Conservation (phyloP, 2,329 filamentous ascomycete genomes). For the Stemphylium vesicarium region DNA sequence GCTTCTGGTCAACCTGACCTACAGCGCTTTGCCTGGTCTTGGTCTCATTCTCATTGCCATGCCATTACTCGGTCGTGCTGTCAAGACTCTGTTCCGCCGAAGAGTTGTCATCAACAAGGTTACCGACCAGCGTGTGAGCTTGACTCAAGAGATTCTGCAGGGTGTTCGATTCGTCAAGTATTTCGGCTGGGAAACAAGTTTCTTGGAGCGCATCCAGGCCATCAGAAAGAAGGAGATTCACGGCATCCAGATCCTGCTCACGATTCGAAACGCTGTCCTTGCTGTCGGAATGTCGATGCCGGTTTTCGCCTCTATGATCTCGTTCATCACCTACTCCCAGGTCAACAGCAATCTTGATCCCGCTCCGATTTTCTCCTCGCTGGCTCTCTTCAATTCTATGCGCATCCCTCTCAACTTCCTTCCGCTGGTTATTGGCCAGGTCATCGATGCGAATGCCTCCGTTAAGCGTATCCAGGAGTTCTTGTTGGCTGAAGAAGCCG, state of each 20-base stretch:
- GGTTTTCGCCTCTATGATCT: constrained; percentile 92
- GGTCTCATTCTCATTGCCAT: constrained; percentile 79
- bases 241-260: constrained; percentile 82
- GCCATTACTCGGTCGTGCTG: constrained; percentile 77
- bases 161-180: constrained; percentile 95
- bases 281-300: constrained; percentile 85
- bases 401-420: constrained; percentile 89
- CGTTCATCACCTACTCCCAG: constrained; percentile 82
- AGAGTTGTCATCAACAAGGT: constrained; percentile 87
- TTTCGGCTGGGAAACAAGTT: constrained; percentile 93
- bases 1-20: constrained; percentile 84
- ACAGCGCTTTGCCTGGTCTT: constrained; percentile 89
- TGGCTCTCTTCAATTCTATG: constrained; percentile 91
- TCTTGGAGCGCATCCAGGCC: constrained; percentile 75
- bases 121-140: constrained; percentile 87
- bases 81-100: constrained; percentile 76
- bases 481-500: constrained; percentile 81
- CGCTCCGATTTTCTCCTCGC: constrained; percentile 85
- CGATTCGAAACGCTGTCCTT: constrained; percentile 84
- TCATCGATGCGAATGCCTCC: constrained; percentile 87
- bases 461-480: constrained; percentile 87
- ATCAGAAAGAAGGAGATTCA: constrained; percentile 79
- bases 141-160: constrained; percentile 91
- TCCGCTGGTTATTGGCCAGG: constrained; percentile 85
- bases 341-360: constrained; percentile 72